These are phyloP conservation scores for Pythium sp. DNA, from an alignment of 352 stramenopile genomes.

Conservation along the genomic window DNA sequence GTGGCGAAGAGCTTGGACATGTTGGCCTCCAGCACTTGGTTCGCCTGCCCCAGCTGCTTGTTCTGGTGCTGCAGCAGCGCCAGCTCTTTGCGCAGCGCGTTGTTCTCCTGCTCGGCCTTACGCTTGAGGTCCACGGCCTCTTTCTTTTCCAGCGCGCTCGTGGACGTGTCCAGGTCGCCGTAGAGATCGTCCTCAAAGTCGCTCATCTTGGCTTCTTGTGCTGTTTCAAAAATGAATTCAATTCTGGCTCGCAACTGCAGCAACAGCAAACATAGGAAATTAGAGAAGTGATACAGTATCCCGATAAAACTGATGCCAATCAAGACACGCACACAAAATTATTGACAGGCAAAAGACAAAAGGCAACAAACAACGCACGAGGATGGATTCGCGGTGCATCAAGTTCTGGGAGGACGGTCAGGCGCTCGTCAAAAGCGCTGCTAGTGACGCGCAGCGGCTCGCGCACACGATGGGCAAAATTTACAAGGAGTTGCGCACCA, in stretches of 20 bases:
- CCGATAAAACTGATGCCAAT: background rate
- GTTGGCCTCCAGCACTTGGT: slow-evolving; percentile 64
- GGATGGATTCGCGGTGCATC: slow-evolving; percentile 62
- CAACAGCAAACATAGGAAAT: background rate
- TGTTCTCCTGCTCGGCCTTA: slow-evolving; percentile 52
- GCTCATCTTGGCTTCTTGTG: slow-evolving; percentile 14
- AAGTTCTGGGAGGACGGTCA: slow-evolving; percentile 82
- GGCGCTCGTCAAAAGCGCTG: slow-evolving; percentile 32
- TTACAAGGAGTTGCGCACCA: slow-evolving; percentile 67
- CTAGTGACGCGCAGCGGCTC: slow-evolving; percentile 22
- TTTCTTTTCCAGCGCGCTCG: slow-evolving; percentile 60
- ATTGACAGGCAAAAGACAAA: background rate
- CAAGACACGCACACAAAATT: background rate
- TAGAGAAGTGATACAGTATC: background rate
- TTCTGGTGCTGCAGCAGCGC: slow-evolving; percentile 68
- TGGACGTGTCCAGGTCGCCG: slow-evolving; percentile 79
- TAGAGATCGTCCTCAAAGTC: slow-evolving; percentile 57
- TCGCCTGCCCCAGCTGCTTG: slow-evolving; percentile 47
- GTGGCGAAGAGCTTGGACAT: slow-evolving; percentile 75
- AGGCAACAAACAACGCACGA: background rate
- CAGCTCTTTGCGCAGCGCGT: slow-evolving; percentile 47
- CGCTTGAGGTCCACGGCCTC: slow-evolving; percentile 54
- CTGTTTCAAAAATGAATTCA: background rate
- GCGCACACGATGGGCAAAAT: slow-evolving; percentile 46
- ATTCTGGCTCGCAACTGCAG: background rate